Percentiles rank a stretch among this genome's conserved stretches.
These are phyloP conservation scores for Triticum dicoccoides DNA, from an alignment of 176 grass and related monocot genomes.

Conservation along the genomic window DNA sequence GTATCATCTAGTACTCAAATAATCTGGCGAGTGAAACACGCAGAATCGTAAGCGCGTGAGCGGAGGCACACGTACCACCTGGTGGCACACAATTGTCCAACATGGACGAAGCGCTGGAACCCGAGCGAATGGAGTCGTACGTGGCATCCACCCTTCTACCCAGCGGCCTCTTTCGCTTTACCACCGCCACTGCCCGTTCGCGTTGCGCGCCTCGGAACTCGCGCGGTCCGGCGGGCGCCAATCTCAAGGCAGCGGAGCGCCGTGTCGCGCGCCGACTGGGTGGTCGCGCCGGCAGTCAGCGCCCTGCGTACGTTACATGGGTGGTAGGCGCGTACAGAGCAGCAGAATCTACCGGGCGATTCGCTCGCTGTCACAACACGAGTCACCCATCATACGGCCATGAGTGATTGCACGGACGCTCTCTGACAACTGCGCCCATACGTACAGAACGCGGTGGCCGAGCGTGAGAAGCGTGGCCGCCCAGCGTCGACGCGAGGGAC, in stretches of 20 bases:
- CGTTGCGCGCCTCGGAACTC: too few relatives aligned
- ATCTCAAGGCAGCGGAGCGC: too few relatives aligned
- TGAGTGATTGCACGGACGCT: background rate
- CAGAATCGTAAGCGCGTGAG: too few relatives aligned
- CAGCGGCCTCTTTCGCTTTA: background rate
- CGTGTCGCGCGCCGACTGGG: background rate
- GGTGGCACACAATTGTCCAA: background rate
- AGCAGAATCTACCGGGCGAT: background rate
- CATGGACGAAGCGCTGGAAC: background rate
- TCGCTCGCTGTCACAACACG: background rate
- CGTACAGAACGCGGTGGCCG: background rate
- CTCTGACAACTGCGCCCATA: background rate
- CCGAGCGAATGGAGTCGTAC: constrained; percentile 5
- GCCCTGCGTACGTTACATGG: background rate
- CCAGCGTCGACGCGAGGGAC: background rate
- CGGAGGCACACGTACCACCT: too few relatives aligned
- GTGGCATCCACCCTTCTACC: background rate
- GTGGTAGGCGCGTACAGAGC: background rate
- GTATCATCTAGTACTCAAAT: too few relatives aligned
- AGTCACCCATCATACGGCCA: background rate
- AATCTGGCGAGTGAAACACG: too few relatives aligned
- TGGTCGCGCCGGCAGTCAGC: background rate
- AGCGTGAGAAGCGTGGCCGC: too few relatives aligned
- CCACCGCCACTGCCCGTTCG: too few relatives aligned
- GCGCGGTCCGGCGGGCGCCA: too few relatives aligned